A percentile compares a stretch with the other conserved stretches of the same genome.
These are phyloP conservation scores for Backusella westeae DNA, from an alignment of 192 early-diverging fungal species.

Conservation along the genomic window DNA sequence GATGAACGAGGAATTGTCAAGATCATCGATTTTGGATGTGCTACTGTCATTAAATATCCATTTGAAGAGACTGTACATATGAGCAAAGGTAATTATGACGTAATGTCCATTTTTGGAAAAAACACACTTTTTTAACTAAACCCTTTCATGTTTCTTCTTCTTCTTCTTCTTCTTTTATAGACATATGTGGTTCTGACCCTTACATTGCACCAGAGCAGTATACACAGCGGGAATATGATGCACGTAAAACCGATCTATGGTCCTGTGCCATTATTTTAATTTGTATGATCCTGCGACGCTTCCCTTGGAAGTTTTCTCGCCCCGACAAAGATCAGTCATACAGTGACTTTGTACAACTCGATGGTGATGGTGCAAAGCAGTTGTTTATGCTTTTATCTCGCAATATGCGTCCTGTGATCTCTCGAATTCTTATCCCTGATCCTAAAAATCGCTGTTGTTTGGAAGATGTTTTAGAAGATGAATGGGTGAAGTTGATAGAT, in stretches of 20 bases:
- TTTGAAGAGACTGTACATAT: constrained; percentile 59
- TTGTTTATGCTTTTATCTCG: constrained; percentile 57
- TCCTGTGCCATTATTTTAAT: constrained; percentile 87
- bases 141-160: background rate
- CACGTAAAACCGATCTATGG: constrained; percentile 91
- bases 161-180: constrained; percentile 32
- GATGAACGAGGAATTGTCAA: constrained; percentile 70
- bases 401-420: constrained; percentile 55
- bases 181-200: constrained; percentile 88
- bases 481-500: constrained; percentile 72
- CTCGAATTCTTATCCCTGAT: constrained; percentile 63
- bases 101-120: background rate
- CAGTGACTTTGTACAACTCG: constrained; percentile 44
- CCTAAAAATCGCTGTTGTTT: constrained; percentile 55
- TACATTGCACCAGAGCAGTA: constrained; percentile 96
- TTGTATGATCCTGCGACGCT: constrained; percentile 68
- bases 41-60: constrained; percentile 81
- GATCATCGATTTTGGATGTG: constrained; percentile 90
- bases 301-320: constrained; percentile 67
- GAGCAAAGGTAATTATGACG: constrained; percentile 45
- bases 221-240: constrained; percentile 72
- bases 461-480: constrained; percentile 62
- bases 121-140: background rate
- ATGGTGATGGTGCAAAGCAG: constrained; percentile 45
- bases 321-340: constrained; percentile 55